Evolutionary conservation across 768 basidiomycete genomes (phyloP).

Genomic region (Auriscalpium vulgare): DNA sequence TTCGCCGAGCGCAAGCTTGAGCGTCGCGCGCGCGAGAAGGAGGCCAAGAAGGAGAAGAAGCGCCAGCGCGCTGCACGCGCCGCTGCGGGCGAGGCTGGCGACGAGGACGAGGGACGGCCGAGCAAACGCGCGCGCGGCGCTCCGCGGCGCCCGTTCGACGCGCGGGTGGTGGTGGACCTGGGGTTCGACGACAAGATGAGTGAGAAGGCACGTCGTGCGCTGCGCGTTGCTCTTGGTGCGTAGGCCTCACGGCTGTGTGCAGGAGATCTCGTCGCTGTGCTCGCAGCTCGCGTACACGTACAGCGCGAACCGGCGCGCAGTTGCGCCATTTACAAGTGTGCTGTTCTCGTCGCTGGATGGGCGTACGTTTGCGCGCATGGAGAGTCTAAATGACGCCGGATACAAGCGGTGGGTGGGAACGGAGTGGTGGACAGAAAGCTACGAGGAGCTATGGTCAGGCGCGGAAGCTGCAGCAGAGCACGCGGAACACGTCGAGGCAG

Average conservation of each 20-base stretch:
- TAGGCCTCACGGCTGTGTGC: slow-evolving; percentile 1
- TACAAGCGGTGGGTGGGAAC: slow-evolving; percentile 77
- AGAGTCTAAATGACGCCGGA: slow-evolving; percentile 53
- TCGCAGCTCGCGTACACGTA: slow-evolving; percentile 92
- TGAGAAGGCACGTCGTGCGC: slow-evolving; percentile 63
- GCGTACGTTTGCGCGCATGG: slow-evolving; percentile 54
- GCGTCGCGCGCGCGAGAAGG: slow-evolving; percentile 70
- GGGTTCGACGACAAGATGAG: slow-evolving; percentile 92
- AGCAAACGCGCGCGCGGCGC: slow-evolving; percentile 21
- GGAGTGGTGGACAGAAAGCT: slow-evolving; percentile 77
- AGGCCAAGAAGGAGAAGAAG: slow-evolving; percentile 69
- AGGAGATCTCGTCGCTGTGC: slow-evolving; percentile 89
- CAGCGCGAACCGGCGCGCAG: slow-evolving; percentile 71
- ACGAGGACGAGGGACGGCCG: slow-evolving; percentile 30
- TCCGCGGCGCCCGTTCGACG: slow-evolving; percentile 30
- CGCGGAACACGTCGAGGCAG: neutral
- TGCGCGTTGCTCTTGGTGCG: neutral
- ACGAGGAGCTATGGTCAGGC: slow-evolving; percentile 56
- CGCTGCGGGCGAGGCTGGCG: slow-evolving; percentile 54
- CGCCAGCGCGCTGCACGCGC: slow-evolving; percentile 49
- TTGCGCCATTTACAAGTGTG: slow-evolving; percentile 60
- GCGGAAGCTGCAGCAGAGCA: neutral
- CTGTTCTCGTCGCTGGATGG: slow-evolving; percentile 79
- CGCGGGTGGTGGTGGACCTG: slow-evolving; percentile 75
- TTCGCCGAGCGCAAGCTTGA: slow-evolving; percentile 60